These are phyloP conservation scores for Aristolochia fimbriata DNA, from an alignment of 164 flowering plant species.

Conservation along the genomic window DNA sequence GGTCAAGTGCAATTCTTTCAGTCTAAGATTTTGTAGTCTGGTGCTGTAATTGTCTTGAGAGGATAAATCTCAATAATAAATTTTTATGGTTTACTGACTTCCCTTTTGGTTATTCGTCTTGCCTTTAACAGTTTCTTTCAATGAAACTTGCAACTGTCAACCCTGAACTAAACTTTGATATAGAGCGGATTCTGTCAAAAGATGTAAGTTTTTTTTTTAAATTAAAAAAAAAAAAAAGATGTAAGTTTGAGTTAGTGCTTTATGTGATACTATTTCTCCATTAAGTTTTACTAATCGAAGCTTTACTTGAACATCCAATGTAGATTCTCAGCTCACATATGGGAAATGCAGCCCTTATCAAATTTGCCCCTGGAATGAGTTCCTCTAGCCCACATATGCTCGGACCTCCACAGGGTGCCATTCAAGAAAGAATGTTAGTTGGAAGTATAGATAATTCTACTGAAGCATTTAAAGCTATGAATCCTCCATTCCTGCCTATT, in stretches of 20 bases:
- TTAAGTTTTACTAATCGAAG: neutral
- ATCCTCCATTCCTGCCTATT: constrained; percentile 34
- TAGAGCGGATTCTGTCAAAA: constrained; percentile 67
- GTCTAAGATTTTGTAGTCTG: neutral
- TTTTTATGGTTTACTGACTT: neutral
- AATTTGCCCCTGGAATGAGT: constrained; percentile 35
- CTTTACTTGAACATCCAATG: neutral
- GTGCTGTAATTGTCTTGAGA: neutral
- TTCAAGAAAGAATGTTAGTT: constrained; percentile 18
- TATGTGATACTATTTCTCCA: neutral
- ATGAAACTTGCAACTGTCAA: constrained; percentile 95
- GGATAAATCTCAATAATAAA: neutral
- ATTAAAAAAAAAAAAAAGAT: too few species aligned
- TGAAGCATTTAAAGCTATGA: constrained; percentile 9
- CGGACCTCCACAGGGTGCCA: constrained; percentile 23
- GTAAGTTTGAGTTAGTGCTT: constrained; percentile 26
- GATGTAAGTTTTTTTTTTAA: constrained; percentile 68
- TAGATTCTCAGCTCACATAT: constrained; percentile 52
- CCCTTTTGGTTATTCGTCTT: neutral
- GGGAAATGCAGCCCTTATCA: constrained; percentile 29
- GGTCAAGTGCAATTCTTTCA: neutral
- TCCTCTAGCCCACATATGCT: constrained; percentile 32
- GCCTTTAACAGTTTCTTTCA: constrained; percentile 57
- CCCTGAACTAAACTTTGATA: constrained; percentile 66
- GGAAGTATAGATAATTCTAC: constrained; percentile 15